Conservation (phyloP, 164 flowering plant genomes). For the Nymphaea thermarum region DNA sequence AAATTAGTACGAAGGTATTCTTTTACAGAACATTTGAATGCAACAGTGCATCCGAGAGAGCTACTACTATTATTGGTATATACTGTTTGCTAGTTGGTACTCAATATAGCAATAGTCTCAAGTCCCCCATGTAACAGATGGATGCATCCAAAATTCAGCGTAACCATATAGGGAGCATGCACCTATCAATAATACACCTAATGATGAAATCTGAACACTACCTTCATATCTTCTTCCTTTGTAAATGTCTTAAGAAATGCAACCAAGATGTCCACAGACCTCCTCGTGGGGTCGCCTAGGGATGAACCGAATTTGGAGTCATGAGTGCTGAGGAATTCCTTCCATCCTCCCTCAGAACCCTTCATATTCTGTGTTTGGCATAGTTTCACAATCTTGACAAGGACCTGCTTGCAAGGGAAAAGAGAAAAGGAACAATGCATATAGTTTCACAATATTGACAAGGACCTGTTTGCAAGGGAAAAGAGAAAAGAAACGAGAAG, state of each 20-base stretch:
- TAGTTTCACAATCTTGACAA: conserved; percentile 59
- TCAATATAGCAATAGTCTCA: no score
- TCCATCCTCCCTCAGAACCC: conserved; percentile 72
- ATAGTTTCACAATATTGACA: conserved; percentile 54
- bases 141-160: background rate
- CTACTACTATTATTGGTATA: no score
- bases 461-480: conserved; percentile 31
- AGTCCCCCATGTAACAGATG: background rate
- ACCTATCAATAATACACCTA: background rate
- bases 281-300: conserved; percentile 62
- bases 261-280: conserved; percentile 39
- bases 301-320: conserved; percentile 52
- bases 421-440: no score
- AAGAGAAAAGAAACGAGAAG: background rate
- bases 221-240: conserved; percentile 48
- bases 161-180: no score
- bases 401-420: conserved; percentile 48
- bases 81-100: no score
- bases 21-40: no score
- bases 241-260: conserved; percentile 60
- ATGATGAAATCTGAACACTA: conserved; percentile 4
- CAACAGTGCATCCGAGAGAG: no score
- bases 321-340: conserved; percentile 39
- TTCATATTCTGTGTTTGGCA: conserved; percentile 50
- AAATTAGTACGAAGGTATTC: no score